These are phyloP conservation scores for Hygrophila difformis DNA, from an alignment of 257 asterid species.

Conservation along the genomic window DNA sequence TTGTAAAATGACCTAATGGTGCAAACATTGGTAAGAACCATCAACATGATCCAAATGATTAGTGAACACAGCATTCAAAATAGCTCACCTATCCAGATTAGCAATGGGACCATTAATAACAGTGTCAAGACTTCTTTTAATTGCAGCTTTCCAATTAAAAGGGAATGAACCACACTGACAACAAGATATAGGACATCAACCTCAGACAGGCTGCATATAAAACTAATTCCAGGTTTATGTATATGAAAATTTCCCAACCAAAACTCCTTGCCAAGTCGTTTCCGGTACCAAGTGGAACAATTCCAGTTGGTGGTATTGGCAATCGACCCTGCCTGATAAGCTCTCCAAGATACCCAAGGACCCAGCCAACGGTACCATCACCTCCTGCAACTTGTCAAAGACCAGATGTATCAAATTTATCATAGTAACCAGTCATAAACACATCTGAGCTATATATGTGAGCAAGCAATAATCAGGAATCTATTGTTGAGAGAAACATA, in stretches of 20 bases:
- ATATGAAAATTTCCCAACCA: conserved; percentile 68
- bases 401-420: conserved; percentile 12
- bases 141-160: conserved; percentile 78
- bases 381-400: conserved; percentile 96
- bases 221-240: conserved; percentile 14
- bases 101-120: conserved; percentile 39
- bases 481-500: conserved; percentile 23
- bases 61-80: conserved; percentile 10
- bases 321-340: conserved; percentile 48
- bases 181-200: conserved; percentile 10
- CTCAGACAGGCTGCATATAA: conserved; percentile 17
- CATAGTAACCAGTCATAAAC: conserved; percentile 6
- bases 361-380: conserved; percentile 99
- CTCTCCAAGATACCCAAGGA: conserved; percentile 91
- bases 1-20: neutral
- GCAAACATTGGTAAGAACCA: no score
- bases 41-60: conserved; percentile 10
- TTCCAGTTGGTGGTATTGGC: conserved; percentile 79
- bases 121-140: conserved; percentile 74
- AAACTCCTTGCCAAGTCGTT: conserved; percentile 93
- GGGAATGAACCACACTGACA: conserved; percentile 95
- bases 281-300: conserved; percentile 98
- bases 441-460: neutral
- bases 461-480: neutral
- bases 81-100: conserved; percentile 61